Evolutionary conservation across 1,284 basidiomycete species (phyloP).

Genomic region (Cutaneotrichosporon sp.): DNA sequence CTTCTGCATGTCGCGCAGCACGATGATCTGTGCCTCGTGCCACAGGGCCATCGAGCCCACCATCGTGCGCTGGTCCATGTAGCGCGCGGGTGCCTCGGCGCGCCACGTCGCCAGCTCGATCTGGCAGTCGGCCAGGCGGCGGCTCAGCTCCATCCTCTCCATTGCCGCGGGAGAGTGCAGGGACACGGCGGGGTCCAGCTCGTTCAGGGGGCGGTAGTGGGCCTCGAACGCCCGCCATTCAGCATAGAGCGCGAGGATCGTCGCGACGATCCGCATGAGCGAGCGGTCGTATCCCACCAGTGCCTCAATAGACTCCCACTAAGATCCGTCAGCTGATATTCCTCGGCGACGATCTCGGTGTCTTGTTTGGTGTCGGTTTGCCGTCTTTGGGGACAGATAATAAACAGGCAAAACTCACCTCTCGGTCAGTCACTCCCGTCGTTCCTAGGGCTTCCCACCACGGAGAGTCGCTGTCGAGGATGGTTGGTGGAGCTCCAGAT

Average conservation of each 20-base stretch:
- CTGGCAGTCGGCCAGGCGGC: constrained; percentile 21
- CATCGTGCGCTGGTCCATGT: constrained; percentile 30
- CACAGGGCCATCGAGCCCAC: constrained; percentile 41
- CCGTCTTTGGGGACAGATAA: too few relatives aligned
- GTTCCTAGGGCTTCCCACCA: constrained; percentile 37
- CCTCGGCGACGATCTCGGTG: too few relatives aligned
- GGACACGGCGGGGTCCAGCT: constrained; percentile 20
- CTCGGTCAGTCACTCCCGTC: constrained; percentile 22
- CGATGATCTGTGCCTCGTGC: constrained; percentile 40
- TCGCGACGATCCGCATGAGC: constrained; percentile 27
- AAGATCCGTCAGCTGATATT: constrained; percentile 10
- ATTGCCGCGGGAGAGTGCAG: constrained; percentile 23
- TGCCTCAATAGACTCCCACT: constrained; percentile 38
- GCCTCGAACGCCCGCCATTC: constrained; percentile 25
- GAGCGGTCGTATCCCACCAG: constrained; percentile 36
- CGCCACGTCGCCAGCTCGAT: constrained; percentile 27
- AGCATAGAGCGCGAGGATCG: constrained; percentile 17
- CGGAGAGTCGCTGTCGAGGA: constrained; percentile 28
- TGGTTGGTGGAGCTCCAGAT: constrained; percentile 26
- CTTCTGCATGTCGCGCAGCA: constrained; percentile 35
- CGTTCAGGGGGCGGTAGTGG: constrained; percentile 24
- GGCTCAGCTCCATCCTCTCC: constrained; percentile 22
- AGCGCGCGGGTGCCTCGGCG: constrained; percentile 21
- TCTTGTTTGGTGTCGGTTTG: too few relatives aligned
- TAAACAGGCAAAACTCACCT: constrained; percentile 17